Evolutionary conservation across 1,139 yeast genomes (phyloP).

Genomic region (Kodamaea ohmeri): DNA sequence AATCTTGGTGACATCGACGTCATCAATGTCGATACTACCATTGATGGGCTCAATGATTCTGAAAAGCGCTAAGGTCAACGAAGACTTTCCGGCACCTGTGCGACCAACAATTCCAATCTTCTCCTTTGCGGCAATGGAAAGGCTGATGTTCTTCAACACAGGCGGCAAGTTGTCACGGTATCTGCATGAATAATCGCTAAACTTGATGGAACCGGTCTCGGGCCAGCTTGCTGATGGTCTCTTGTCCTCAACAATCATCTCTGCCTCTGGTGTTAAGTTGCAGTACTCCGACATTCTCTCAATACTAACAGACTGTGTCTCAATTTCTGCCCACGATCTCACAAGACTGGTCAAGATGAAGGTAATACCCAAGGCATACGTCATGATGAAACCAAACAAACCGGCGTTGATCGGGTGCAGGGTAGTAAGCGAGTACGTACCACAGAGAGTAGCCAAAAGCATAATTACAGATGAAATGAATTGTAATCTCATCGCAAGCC

Average conservation of each 20-base stretch:
- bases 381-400: conserved; percentile 29
- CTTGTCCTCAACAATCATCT: conserved; percentile 21
- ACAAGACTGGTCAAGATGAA: conserved; percentile 24
- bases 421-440: conserved; percentile 20
- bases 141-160: conserved; percentile 24
- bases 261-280: conserved; percentile 26
- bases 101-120: conserved; percentile 34
- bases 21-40: conserved; percentile 30
- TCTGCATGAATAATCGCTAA: conserved; percentile 25
- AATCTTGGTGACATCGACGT: conserved; percentile 23
- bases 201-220: conserved; percentile 22
- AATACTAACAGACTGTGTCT: conserved; percentile 26
- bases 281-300: conserved; percentile 30
- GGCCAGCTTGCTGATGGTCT: conserved; percentile 28
- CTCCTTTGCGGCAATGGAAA: conserved; percentile 24
- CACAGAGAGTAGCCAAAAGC: conserved; percentile 20
- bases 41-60: conserved; percentile 28
- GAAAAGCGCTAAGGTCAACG: conserved; percentile 30
- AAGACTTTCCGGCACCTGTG: conserved; percentile 34
- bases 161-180: conserved; percentile 30
- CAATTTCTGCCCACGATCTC: conserved; percentile 29
- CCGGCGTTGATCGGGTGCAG: conserved; percentile 22
- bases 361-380: conserved; percentile 26
- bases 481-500: conserved; percentile 30
- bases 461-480: conserved; percentile 25